These are phyloP conservation scores for Fomitiporia mediterranea DNA, from an alignment of 1,284 basidiomycete genomes.

Conservation along the genomic window DNA sequence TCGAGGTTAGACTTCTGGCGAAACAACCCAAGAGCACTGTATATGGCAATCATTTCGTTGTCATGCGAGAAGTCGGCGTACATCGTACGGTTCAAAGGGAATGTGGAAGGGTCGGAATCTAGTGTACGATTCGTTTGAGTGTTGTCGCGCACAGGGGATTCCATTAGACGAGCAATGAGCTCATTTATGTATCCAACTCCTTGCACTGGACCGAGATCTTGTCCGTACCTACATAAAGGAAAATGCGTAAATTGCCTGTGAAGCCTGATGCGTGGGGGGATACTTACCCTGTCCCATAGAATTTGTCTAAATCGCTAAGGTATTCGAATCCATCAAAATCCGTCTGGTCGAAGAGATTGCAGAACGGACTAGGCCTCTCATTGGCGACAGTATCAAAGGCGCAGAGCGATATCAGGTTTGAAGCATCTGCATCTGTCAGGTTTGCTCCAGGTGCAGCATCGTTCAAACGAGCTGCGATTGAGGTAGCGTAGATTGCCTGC, in stretches of 20 bases:
- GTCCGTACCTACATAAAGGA: slow-evolving; percentile 49
- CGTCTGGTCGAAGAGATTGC: slow-evolving; percentile 52
- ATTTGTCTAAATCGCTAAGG: slow-evolving; percentile 70
- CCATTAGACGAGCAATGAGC: slow-evolving; percentile 73
- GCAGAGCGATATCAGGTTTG: slow-evolving; percentile 68
- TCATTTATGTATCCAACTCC: slow-evolving; percentile 84
- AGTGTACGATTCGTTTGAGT: slow-evolving; percentile 82
- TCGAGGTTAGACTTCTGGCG: slow-evolving; percentile 33
- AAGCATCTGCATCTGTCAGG: slow-evolving; percentile 51
- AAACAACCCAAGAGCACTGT: slow-evolving; percentile 71
- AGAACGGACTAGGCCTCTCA: slow-evolving; percentile 60
- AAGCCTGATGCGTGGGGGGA: background rate
- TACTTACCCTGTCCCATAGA: slow-evolving; percentile 66
- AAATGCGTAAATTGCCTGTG: background rate
- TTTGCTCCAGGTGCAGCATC: slow-evolving; percentile 55
- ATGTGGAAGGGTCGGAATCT: slow-evolving; percentile 57
- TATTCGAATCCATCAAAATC: slow-evolving; percentile 70
- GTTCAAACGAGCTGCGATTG: slow-evolving; percentile 63
- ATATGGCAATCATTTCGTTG: slow-evolving; percentile 75
- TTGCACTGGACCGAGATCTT: slow-evolving; percentile 62
- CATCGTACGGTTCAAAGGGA: slow-evolving; percentile 63
- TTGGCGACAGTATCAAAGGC: slow-evolving; percentile 67
- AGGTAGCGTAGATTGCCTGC: slow-evolving; percentile 49
- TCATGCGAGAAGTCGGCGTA: slow-evolving; percentile 83
- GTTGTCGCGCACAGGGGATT: slow-evolving; percentile 52